Evolutionary conservation across 1,284 basidiomycete species (phyloP).

Genomic region (Trichosporon sp.): DNA sequence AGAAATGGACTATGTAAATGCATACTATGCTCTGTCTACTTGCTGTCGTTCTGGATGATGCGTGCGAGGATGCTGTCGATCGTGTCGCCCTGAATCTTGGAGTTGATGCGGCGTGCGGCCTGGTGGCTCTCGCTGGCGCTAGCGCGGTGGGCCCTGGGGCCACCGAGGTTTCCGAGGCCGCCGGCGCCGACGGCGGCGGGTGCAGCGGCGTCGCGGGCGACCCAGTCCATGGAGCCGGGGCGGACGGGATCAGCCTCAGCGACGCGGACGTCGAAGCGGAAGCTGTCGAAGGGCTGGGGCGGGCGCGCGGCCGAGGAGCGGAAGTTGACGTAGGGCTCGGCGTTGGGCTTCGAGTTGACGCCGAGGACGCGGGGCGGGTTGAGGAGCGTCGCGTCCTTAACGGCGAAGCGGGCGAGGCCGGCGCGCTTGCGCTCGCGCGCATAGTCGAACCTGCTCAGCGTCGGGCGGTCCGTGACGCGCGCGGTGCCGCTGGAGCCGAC

Average conservation of each 20-base stretch:
- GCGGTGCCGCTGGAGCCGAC: slow-evolving; percentile 13
- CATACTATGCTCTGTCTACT: background rate
- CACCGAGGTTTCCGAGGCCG: slow-evolving; percentile 17
- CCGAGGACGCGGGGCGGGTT: slow-evolving; percentile 36
- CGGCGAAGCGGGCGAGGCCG: slow-evolving; percentile 33
- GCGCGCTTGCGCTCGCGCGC: slow-evolving; percentile 22
- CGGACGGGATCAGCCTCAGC: slow-evolving; percentile 2
- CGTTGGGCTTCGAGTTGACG: slow-evolving; percentile 8
- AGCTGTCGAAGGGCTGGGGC: slow-evolving; percentile 35
- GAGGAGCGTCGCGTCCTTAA: slow-evolving; percentile 27
- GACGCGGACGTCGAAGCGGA: slow-evolving; percentile 38
- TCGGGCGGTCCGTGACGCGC: slow-evolving; percentile 14
- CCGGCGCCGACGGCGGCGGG: slow-evolving; percentile 4
- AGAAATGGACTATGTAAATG: background rate
- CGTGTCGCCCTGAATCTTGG: background rate
- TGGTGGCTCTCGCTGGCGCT: background rate
- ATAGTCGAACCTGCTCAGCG: slow-evolving; percentile 29
- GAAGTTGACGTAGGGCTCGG: slow-evolving; percentile 9
- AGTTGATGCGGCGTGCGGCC: background rate
- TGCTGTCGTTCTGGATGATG: background rate
- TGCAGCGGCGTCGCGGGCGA: slow-evolving; percentile 10
- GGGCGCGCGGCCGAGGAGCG: slow-evolving; percentile 14
- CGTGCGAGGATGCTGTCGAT: background rate
- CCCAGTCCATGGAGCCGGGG: slow-evolving; percentile 13
- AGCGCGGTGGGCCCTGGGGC: background rate